Evolutionary conservation across 2,329 filamentous ascomycete species (phyloP).

Genomic region (Hypoxylon sp.): DNA sequence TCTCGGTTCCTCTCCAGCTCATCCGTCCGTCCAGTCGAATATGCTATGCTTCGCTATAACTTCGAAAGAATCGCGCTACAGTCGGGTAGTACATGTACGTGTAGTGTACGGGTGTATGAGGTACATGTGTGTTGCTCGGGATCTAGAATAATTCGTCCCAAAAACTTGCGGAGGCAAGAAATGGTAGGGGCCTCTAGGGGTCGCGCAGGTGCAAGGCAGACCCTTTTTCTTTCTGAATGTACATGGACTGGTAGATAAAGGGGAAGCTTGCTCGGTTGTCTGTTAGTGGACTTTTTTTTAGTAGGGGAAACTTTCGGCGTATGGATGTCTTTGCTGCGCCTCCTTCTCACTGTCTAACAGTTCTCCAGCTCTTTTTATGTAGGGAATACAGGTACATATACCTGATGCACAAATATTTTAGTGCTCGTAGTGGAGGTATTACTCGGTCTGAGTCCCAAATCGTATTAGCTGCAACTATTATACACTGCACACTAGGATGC

Average conservation of each 20-base stretch:
- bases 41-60: conserved; percentile 13
- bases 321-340: conserved; percentile 6
- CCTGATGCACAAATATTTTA: neutral
- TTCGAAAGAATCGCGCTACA: conserved; percentile 2
- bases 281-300: neutral
- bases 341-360: conserved; percentile 4
- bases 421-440: conserved; percentile 1
- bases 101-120: conserved; percentile 6
- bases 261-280: neutral
- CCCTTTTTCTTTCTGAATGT: conserved; percentile 1
- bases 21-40: conserved; percentile 10
- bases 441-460: conserved; percentile 3
- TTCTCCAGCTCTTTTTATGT: conserved; percentile 1
- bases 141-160: conserved; percentile 29
- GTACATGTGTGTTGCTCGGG: conserved; percentile 1
- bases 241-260: neutral
- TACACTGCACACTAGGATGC: conserved; percentile 3
- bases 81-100: conserved; percentile 3
- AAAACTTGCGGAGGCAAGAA: conserved; percentile 30
- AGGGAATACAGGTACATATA: neutral
- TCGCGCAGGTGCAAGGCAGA: conserved; percentile 1
- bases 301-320: neutral
- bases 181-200: conserved; percentile 18
- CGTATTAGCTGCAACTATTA: neutral
- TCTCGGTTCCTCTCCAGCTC: conserved; percentile 2